Evolutionary conservation across 1,139 yeast genomes (phyloP), one percentile per base, ranked within the genome.

Genomic region (Candida albicans): DNA sequence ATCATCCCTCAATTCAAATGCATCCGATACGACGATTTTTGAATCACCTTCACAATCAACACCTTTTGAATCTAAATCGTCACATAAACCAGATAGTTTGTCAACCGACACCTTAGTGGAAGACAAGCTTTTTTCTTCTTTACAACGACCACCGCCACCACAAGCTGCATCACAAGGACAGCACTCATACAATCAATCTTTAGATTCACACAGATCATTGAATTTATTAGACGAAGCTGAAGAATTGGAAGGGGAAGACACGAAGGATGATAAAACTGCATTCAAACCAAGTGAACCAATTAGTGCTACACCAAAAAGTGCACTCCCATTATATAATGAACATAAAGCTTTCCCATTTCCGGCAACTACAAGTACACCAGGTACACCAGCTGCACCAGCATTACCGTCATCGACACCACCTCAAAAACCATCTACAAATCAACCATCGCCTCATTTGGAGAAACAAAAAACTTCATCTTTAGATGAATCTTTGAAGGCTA

Each of bases 51-150:
- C 26, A 14, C 9, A 26, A 14, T 36, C 48, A 26, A 30, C 22
- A 18, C 5, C 22, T 4, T 18, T 18, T 18, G 22, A 5, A 18
- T 18, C 22, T 18, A 18, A 18, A 18, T 5, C 22, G 5, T 18
- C 5, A 3, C 22, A 33, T 2, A 40, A 33, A 15, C 44, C 47
- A 11, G n/a, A 4, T 27, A 10, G 10, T 27, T 33, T 47, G 6
- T 64, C 68, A 2, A 52, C 62, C 1, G 59, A 55, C 7, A 64
- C 68, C n/a, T 51, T 63, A 22, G 55, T 61, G 5, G 67, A 62
- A 36, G 65, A 59, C 3, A 39, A 45, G 29, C n/a, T 5, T n/a
- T 24, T 28, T 18, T 18, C 22, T 4, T 18, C 22, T 18, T 18
- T 18, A 18, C 22, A 18, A 15, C 22, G 5, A 15, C 35, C 41